Evolutionary conservation across 2,329 filamentous ascomycete species (phyloP).

Genomic region (Thielaviopsis musarum): DNA sequence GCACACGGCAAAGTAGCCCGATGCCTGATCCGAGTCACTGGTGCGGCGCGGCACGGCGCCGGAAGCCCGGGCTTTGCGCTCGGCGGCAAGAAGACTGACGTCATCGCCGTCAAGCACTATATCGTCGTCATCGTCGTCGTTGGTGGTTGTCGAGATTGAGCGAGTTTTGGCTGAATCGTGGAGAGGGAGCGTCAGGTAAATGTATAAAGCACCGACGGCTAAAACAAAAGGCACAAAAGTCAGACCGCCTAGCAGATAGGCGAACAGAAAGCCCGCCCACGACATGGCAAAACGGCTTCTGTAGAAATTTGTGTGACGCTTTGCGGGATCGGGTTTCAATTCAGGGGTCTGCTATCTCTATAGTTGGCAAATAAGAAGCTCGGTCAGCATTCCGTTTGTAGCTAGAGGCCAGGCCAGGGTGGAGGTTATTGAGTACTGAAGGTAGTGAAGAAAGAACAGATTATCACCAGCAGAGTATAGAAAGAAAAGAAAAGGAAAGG

Average conservation of each 20-base stretch:
- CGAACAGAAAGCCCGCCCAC: slow-evolving; percentile 45
- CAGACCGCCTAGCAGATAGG: slow-evolving; percentile 73
- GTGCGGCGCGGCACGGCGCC: slow-evolving; percentile 38
- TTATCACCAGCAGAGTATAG: no score
- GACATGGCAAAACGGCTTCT: no score
- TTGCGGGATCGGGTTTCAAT: background rate
- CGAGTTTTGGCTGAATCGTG: slow-evolving; percentile 17
- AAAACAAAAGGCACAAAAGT: slow-evolving; percentile 70
- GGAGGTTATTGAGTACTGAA: no score
- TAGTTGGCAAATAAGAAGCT: no score
- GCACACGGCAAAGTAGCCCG: slow-evolving; percentile 90
- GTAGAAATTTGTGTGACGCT: no score
- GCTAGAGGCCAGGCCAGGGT: no score
- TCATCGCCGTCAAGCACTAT: slow-evolving; percentile 48
- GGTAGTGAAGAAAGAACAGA: no score
- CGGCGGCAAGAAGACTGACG: slow-evolving; percentile 42
- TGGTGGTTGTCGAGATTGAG: slow-evolving; percentile 9
- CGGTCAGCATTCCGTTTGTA: no score
- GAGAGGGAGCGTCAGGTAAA: slow-evolving; percentile 49
- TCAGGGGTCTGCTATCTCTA: no score
- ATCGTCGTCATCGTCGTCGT: slow-evolving; percentile 21
- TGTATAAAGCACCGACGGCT: slow-evolving; percentile 42
- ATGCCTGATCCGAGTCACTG: slow-evolving; percentile 60
- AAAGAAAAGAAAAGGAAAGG: no score
- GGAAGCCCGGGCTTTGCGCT: slow-evolving; percentile 26